Evolutionary conservation across 345 rosid species (phyloP), one percentile per base, ranked within the genome.

Genomic region (Eucalyptus pauciflora): DNA sequence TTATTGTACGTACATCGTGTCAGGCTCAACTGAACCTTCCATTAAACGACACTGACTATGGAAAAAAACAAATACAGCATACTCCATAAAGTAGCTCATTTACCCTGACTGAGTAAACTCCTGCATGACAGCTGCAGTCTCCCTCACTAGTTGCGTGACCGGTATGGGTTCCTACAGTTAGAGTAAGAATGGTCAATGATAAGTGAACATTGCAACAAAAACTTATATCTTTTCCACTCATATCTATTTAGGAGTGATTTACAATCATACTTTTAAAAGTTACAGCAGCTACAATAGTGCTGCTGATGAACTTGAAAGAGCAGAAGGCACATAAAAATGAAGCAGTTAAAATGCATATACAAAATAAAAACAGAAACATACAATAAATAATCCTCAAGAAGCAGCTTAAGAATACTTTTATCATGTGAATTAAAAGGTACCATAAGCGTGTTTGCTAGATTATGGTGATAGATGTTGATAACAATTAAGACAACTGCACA

Each of bases 71-170:
- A 22, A 60, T 20, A 51, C 45, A 71, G 49, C n/a, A 85, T 41
- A 50, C 49, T 86, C 51, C 12, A 85, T 20, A 52, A 50, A 83
- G 45, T 27, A 50, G 20, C 17, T 90, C 50, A 64, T 56, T 93
- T 94, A 97, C 99, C 99, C 99, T 71, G 99, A 97, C 87, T 96
- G 98, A 87, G 99, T 97, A 91, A 97, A 97, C 93, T 97, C 99
- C 91, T 97, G 99, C 99, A 97, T 97, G 86, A 96, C 99, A 92
- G 99, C 96, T 18, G 99, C 98, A 64, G 97, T 96, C 92, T 97
- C 99, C 94, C 99, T 94, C 76, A 96, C 99, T 87, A 97, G 97
- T 91, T 97, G 99, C 14, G 98, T 96, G 86, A 97, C 99, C n/a
- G 99, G 99, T 88, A 97, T 96, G 81, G 98, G 96, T 92, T 97